Conservation (phyloP, 2,329 filamentous ascomycete species). For the Pseudopyrenochaeta lycopersici region DNA sequence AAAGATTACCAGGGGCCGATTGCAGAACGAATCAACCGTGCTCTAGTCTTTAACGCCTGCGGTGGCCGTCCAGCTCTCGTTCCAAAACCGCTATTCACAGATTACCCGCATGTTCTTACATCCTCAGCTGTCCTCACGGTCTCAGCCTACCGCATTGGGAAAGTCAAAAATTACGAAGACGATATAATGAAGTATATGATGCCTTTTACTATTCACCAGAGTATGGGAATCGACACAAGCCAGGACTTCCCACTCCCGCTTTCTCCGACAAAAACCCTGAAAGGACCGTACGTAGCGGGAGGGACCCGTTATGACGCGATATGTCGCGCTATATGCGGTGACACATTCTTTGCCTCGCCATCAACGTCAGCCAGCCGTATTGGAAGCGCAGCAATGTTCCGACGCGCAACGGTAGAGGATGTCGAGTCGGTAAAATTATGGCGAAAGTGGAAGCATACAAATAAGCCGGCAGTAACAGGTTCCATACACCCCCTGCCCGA, state of each 20-base stretch:
- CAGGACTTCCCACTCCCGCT: too few species aligned
- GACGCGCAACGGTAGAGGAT: constrained; percentile 3
- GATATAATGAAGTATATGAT: too few species aligned
- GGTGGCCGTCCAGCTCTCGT: not conserved
- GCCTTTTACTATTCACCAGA: too few species aligned
- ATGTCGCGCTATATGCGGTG: constrained; percentile 9
- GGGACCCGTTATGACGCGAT: constrained; percentile 5
- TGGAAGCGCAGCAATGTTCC: constrained; percentile 3
- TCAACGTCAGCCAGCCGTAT: not conserved
- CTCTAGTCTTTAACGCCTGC: constrained; percentile 7
- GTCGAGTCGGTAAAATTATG: constrained; percentile 5
- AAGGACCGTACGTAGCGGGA: too few species aligned
- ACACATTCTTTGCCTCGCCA: constrained; percentile 1
- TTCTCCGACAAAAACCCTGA: too few species aligned
- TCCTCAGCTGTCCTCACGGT: constrained; percentile 3
- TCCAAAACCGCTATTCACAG: not conserved
- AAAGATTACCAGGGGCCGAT: not conserved
- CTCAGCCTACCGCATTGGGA: not conserved
- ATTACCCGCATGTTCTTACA: not conserved
- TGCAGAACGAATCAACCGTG: constrained; percentile 6
- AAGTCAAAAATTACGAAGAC: too few species aligned
- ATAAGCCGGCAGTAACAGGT: not conserved
- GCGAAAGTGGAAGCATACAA: constrained; percentile 7
- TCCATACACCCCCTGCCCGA: too few species aligned
- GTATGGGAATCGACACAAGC: too few species aligned